Base-by-base conservation (phyloP, 768 basidiomycete genomes). In the Ramaria sp. region DNA sequence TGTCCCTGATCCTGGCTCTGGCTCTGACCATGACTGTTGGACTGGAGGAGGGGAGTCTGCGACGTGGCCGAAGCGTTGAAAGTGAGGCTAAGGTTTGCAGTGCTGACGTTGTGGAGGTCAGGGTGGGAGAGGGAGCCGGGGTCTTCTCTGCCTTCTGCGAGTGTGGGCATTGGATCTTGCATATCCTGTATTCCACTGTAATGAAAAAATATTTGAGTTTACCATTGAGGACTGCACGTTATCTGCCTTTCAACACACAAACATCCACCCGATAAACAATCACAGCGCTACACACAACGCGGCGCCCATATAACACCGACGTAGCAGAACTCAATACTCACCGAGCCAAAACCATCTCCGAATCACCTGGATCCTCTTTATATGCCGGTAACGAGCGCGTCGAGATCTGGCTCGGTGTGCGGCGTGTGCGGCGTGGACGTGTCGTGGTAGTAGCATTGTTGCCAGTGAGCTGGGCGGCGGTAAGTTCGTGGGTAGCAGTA, bases 301-400 rank as follows among this genome's bases (percentile, higher is more conserved):
- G n/a, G n/a, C n/a, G n/a, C n/a, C n/a, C n/a, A n/a, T n/a, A n/a
- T n/a, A n/a, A n/a, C n/a, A n/a, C n/a, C n/a, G n/a, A n/a, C n/a
- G 30, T 10, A 10, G 30, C 30, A 32, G 5, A 10, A 32, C 30
- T 5, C 30, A 10, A 10, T 5, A 32, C 47, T 41, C 38, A 78
- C 76, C 75, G 65, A 42, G 67, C 71, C 50, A 91, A 79, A 5
- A 91, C 88, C 27, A 91, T 72, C 64, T 91, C 88, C 37, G 82
- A 73, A 47, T 88, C 88, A 15, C 87, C 88, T 0, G 88, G 86
- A 57, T 91, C 88, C 67, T 88, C 88, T 70, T 78, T 85, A 60
- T 91, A 91, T 27, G 74, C 78, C 5, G 88, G 88, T 28, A 91
- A 65, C 5, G 83, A 88, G 27, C 76, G 78, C 7, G 85, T 87